A percentile compares a stretch with the other conserved stretches of the same genome.
phyloP scores from a whole-genome alignment of 2,329 filamentous ascomycete species.

The Neopestalotiopsis sp. region DNA sequence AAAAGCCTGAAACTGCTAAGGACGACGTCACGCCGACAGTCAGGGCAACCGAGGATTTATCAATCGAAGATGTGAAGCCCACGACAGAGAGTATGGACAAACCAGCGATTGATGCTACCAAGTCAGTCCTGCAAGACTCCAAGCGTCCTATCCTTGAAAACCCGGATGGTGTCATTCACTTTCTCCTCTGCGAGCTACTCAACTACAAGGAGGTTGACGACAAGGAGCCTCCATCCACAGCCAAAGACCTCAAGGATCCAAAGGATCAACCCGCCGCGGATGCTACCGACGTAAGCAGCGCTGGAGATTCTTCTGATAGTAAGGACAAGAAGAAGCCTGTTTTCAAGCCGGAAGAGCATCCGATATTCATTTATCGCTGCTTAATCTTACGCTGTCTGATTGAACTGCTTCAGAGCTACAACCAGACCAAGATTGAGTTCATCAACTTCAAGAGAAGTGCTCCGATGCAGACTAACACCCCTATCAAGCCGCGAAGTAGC shows the following conservation, averaged over 20 bases:
- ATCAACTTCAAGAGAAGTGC: conserved; percentile 98
- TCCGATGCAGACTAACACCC: conserved; percentile 81
- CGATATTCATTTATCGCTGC: conserved; percentile 95
- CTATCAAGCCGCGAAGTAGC: conserved; percentile 90
- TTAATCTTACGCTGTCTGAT: conserved; percentile 92
- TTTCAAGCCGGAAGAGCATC: conserved; percentile 92
- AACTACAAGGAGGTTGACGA: conserved; percentile 94
- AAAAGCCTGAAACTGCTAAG: conserved; percentile 35
- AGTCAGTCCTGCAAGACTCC: conserved; percentile 63
- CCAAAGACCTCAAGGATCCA: conserved; percentile 45
- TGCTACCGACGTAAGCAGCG: conserved; percentile 38
- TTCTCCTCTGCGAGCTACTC: conserved; percentile 88
- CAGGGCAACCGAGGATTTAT: conserved; percentile 51
- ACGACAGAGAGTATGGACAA: conserved; percentile 66
- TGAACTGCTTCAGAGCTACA: conserved; percentile 91
- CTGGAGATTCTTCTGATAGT: conserved; percentile 27
- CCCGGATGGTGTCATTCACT: conserved; percentile 93
- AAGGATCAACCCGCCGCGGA: conserved; percentile 43
- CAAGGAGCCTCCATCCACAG: conserved; percentile 63
- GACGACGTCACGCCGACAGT: conserved; percentile 52
- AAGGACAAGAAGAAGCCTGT: conserved; percentile 74
- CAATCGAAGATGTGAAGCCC: conserved; percentile 60
- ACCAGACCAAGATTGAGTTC: conserved; percentile 94
- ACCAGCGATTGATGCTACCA: conserved; percentile 68
- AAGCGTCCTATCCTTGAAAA: conserved; percentile 89